phyloP scores from a whole-genome alignment of 805 yeast species.

The Lipomyces starkeyi region DNA sequence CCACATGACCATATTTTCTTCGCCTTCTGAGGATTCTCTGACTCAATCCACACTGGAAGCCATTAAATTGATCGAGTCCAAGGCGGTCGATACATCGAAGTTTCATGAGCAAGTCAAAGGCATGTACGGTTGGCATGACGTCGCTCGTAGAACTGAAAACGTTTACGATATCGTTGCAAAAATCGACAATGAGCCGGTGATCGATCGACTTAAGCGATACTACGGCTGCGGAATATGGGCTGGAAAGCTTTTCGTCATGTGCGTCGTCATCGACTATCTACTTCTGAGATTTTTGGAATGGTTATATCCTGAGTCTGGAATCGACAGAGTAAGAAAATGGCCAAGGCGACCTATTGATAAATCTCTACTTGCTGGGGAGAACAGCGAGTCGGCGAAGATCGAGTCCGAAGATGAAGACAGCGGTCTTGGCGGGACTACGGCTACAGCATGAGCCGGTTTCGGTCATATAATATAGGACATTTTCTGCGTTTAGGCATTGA shows the following conservation, averaged over 20 bases:
- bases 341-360: constrained; percentile 34
- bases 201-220: constrained; percentile 65
- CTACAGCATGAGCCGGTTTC: neutral
- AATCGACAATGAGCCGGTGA: constrained; percentile 55
- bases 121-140: constrained; percentile 92
- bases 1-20: constrained; percentile 91
- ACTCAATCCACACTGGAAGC: constrained; percentile 77
- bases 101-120: constrained; percentile 78
- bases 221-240: constrained; percentile 76
- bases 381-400: constrained; percentile 15
- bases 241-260: constrained; percentile 78
- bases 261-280: constrained; percentile 80
- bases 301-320: constrained; percentile 66
- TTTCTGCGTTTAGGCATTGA: neutral
- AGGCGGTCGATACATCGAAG: constrained; percentile 67
- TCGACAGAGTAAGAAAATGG: constrained; percentile 72
- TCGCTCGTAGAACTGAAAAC: constrained; percentile 81
- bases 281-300: constrained; percentile 68
- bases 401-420: constrained; percentile 37
- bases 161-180: constrained; percentile 66
- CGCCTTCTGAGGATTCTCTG: constrained; percentile 83
- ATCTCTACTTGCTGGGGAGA: constrained; percentile 28
- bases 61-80: constrained; percentile 61
- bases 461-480: neutral
- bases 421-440: constrained; percentile 9